These are phyloP conservation scores for Inonotus obliquus DNA, from an alignment of 1,284 basidiomycete genomes.

Conservation along the genomic window DNA sequence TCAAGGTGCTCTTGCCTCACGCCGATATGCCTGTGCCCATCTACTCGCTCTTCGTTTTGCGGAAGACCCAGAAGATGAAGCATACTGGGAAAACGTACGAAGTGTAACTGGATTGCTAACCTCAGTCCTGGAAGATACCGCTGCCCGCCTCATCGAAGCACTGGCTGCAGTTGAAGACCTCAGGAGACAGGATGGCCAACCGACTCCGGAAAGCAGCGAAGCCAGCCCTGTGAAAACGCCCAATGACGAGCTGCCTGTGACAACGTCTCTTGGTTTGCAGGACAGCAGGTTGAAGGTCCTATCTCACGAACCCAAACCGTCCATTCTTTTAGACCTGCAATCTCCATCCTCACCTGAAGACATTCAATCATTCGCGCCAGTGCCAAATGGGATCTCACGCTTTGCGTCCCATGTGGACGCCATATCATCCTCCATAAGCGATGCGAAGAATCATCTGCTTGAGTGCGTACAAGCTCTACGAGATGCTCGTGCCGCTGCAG, in stretches of 20 bases:
- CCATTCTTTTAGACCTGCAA: constrained; percentile 5
- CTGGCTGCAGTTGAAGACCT: constrained; percentile 52
- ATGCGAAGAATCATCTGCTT: constrained; percentile 59
- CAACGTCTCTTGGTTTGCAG: background rate
- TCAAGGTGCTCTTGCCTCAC: constrained; percentile 59
- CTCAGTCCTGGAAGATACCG: constrained; percentile 58
- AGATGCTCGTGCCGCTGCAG: constrained; percentile 27
- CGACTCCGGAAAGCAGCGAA: constrained; percentile 33
- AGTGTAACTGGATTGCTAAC: constrained; percentile 65
- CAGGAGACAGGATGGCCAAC: constrained; percentile 42
- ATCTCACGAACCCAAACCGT: constrained; percentile 14
- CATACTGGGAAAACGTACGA: constrained; percentile 78
- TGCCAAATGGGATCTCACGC: constrained; percentile 57
- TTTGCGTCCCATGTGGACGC: constrained; percentile 69
- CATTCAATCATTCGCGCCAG: constrained; percentile 58
- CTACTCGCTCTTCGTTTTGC: constrained; percentile 69
- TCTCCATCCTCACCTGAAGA: constrained; percentile 26
- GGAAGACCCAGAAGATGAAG: constrained; percentile 52
- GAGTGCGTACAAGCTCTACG: constrained; percentile 53
- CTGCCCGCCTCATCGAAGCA: constrained; percentile 53
- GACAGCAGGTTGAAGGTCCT: constrained; percentile 11
- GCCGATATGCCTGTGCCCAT: constrained; percentile 71
- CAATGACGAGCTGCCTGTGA: background rate
- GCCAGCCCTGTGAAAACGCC: background rate
- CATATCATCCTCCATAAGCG: constrained; percentile 58